Evolutionary conservation across 495 filamentous ascomycete genomes (phyloP), one percentile per base, ranked within the genome.

Genomic region (Aspergillus sclerotiicarbonarius): DNA sequence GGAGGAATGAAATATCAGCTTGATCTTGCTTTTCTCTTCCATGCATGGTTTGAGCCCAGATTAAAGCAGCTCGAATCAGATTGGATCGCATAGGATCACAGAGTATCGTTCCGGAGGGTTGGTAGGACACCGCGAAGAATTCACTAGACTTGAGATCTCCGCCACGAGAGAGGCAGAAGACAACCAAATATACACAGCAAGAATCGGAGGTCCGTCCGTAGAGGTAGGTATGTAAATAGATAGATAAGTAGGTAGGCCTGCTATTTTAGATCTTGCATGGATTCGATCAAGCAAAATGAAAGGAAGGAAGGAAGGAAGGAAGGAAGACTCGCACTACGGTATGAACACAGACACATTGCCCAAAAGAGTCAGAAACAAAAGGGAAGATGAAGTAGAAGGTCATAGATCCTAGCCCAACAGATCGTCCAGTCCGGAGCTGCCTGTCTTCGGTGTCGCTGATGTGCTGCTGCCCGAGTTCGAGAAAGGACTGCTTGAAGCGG

Each of bases 351-450:
- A 31, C 8, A 33, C 39, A 51, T 25, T 25, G 25, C 25, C 13
- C 51, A 43, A 53, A 54, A 53, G 13, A 25, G n/a, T 41, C 15
- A 49, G 29, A 25, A 50, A 33, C 20, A 1, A 47, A 52, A 41
- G 25, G 25, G 12, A 54, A 57, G 54, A 51, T 41, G 43, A 46
- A 53, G 25, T 56, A 62, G 19, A 56, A 57, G n/a, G 29, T n/a
- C 19, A 29, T 31, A 46, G 25, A 29, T 20, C 46, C 76, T 70
- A 89, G 62, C 85, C 85, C 58, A 90, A 74, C 54, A 90, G 66
- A 70, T 90, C 87, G 76, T 88, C 85, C 45, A 88, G 67, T 20
- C 62, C 72, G 1, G 73, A 77, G 48, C 80, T 83, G 58, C 78
- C 76, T 16, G 73, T 71, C 46, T 71, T 68, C n/a, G 25, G 60